phyloP scores from a whole-genome alignment of 257 asterid genomes.

The Fraxinus excelsior region DNA sequence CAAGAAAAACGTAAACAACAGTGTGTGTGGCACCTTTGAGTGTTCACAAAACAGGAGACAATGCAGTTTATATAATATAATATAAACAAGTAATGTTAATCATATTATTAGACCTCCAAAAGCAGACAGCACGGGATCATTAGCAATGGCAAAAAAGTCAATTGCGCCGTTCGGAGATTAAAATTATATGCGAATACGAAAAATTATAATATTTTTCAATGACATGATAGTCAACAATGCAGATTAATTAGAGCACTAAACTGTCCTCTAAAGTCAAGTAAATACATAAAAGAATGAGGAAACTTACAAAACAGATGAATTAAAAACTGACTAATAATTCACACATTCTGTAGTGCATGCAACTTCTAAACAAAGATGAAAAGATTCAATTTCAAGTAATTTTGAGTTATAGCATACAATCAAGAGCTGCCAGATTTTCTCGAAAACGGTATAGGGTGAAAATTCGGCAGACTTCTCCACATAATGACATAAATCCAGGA shows the following conservation, averaged over 20 bases:
- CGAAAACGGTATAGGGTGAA: not conserved
- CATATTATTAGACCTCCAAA: constrained; percentile 18
- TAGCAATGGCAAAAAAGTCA: constrained; percentile 36
- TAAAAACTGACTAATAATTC: not conserved
- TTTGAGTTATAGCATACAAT: not conserved
- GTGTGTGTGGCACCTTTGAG: not conserved
- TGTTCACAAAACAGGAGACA: constrained; percentile 20
- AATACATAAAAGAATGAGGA: not conserved
- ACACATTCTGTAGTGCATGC: not conserved
- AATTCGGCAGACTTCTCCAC: not conserved
- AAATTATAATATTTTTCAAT: not conserved
- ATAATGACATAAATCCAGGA: not conserved
- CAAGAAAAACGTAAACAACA: not conserved
- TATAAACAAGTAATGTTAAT: constrained; percentile 6
- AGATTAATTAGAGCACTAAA: constrained; percentile 28
- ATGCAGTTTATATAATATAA: constrained; percentile 5
- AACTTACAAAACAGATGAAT: not conserved
- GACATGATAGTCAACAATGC: constrained; percentile 18
- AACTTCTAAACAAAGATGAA: too few species aligned
- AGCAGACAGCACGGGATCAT: constrained; percentile 30
- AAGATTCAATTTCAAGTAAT: too few species aligned
- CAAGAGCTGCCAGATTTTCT: not conserved
- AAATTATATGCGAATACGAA: constrained; percentile 8
- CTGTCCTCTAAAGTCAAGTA: constrained; percentile 12
- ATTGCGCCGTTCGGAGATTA: not conserved